phyloP scores from a whole-genome alignment of 495 filamentous ascomycete species.

The Penicillium cataractarum region DNA sequence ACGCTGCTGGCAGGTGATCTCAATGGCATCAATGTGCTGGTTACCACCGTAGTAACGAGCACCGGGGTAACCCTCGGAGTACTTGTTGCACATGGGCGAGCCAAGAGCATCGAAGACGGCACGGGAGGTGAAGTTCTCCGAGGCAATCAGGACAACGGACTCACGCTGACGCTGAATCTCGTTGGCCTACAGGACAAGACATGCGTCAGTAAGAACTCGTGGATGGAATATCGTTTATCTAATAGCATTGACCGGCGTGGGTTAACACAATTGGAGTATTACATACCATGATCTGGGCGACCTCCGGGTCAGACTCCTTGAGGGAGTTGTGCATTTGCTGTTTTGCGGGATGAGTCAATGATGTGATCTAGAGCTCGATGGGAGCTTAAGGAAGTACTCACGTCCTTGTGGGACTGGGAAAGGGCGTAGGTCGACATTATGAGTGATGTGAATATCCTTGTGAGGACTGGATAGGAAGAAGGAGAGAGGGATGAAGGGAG shows the following conservation, averaged over 20 bases:
- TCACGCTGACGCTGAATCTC: constrained; percentile 98
- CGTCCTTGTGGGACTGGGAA: constrained; percentile 83
- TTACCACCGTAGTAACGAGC: constrained; percentile 99
- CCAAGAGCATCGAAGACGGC: constrained; percentile 95
- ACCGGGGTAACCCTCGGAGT: constrained; percentile 98
- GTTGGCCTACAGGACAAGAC: constrained; percentile 62
- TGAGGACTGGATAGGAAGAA: constrained; percentile 14
- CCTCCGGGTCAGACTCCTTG: constrained; percentile 83
- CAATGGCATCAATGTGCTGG: constrained; percentile 96
- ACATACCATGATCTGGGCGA: constrained; percentile 91
- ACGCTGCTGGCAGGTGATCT: constrained; percentile 93
- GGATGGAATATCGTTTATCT: background rate
- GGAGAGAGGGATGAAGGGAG: constrained; percentile 13
- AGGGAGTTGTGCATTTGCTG: constrained; percentile 91
- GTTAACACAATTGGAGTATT: constrained; percentile 45
- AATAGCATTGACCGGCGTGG: background rate
- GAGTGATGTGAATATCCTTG: constrained; percentile 26
- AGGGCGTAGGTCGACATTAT: constrained; percentile 78
- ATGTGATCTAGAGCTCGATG: constrained; percentile 15
- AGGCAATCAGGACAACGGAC: constrained; percentile 98
- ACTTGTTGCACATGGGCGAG: constrained; percentile 99
- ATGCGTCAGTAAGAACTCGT: constrained; percentile 10
- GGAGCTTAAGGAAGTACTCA: constrained; percentile 49
- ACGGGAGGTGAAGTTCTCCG: constrained; percentile 98
- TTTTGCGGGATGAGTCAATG: constrained; percentile 52